A percentile compares a stretch with the other conserved stretches of the same genome.
Conservation (phyloP, 2,329 filamentous ascomycete species). For the Apiospora koreana region DNA sequence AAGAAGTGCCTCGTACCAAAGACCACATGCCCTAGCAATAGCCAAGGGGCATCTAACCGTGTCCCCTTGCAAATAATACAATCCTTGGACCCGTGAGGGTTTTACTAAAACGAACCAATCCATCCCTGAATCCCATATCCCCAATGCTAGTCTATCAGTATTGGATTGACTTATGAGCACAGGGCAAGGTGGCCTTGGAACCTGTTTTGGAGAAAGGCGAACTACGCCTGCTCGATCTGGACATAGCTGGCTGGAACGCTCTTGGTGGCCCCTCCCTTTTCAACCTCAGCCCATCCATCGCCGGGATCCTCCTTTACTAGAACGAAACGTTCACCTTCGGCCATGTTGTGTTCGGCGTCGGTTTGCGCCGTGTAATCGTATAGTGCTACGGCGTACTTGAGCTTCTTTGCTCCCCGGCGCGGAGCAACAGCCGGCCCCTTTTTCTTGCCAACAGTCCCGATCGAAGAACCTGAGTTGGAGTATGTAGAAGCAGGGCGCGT, state of each 20-base stretch:
- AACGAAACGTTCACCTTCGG: slow-evolving; percentile 88
- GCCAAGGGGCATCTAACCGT: background rate
- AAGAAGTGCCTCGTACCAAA: background rate
- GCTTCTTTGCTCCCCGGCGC: slow-evolving; percentile 85
- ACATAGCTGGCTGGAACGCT: slow-evolving; percentile 96
- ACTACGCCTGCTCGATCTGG: slow-evolving; percentile 49
- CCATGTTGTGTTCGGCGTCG: slow-evolving; percentile 87
- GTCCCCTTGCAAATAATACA: background rate
- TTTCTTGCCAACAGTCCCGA: slow-evolving; percentile 65
- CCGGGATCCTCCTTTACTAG: slow-evolving; percentile 84
- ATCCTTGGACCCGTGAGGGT: background rate
- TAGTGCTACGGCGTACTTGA: slow-evolving; percentile 88
- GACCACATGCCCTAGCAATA: background rate
- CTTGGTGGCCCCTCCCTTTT: slow-evolving; percentile 81
- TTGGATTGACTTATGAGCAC: background rate
- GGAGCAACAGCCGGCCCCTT: slow-evolving; percentile 92
- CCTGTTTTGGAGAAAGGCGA: background rate
- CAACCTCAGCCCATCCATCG: slow-evolving; percentile 96
- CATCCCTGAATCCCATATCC: background rate
- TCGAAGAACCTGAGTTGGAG: slow-evolving; percentile 74
- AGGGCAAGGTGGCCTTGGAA: background rate
- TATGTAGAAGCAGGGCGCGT: slow-evolving; percentile 73
- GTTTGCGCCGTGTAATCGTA: slow-evolving; percentile 90
- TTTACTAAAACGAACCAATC: background rate
- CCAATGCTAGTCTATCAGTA: background rate